Base-by-base conservation (phyloP, 805 yeast species). In the Ogataea siamensis region DNA sequence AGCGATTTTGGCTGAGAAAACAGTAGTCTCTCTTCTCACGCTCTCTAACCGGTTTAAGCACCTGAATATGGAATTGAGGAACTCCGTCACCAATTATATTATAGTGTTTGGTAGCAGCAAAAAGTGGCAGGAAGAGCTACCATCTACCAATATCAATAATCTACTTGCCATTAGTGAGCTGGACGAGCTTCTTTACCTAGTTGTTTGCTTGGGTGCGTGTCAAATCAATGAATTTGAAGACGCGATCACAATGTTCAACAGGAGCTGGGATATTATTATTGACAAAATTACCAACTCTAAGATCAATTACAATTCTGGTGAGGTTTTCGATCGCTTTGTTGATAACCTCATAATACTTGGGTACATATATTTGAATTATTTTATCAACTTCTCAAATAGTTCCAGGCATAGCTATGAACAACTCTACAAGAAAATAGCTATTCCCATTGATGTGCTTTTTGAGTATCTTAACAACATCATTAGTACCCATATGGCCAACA, bases 381-480 rank as follows among this genome's bases (percentile, higher is more conserved):
- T 69, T 37, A 54, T 62, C 27, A 57, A 63, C n/a, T 43, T 54
- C 25, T 39, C 37, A 30, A 55, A 55, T 31, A 35, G 41, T 11
- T 28, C 42, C 7, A 23, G 20, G 15, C 21, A 36, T 7, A 39
- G 32, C 7, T 34, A 29, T n/a, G 43, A 34, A 3, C 48, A 50
- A 10, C 37, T 44, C 14, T 32, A 32, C 25, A 45, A 42, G 16
- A 42, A 46, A 16, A 34, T 53, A 5, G 39, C 49, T 3, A 54
- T 73, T n/a, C 68, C 70, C 21, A 64, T 68, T 18, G 74, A 71
- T 37, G 66, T 73, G 23, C 60, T 74, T 5, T 60, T 75, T 42
- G 71, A 73, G 45, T 71, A 72, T 45, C 57, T 76, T 34, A 72
- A 75, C 47, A 74, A 73, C 41, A 67, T 71, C 11, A 59, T 69